Base-by-base conservation (phyloP, 2,329 filamentous ascomycete genomes). In the Akanthomyces lecanii region DNA sequence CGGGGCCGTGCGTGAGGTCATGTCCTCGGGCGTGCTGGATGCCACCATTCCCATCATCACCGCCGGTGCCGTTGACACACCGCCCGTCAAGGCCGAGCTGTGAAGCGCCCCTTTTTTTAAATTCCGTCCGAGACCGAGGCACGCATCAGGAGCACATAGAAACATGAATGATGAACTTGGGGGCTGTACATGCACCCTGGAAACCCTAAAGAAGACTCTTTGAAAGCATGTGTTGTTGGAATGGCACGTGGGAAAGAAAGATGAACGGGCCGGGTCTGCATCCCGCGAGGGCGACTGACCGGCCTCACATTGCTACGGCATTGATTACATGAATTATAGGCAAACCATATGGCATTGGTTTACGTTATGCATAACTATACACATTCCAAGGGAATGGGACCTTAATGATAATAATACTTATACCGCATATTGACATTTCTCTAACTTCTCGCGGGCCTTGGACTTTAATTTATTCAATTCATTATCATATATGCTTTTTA, bases 21-120 rank as follows among this genome's bases (percentile, higher is more conserved):
- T 63, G 38, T 70, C 73, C 28, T 71, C 69, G 45, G 70, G 71
- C 47, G 70, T 71, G 44, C 66, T 74, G 33, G 73, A 68, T 12
- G 52, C 52, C 25, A 67, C 70, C 30, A 68, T 70, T 30, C 69
- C 68, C 30, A 63, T 67, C 55, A 65, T 66, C 42, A 65, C 67
- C 12, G 71, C 67, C 63, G 68, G 69, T 61, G 65, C 69, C 11
- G 66, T 69, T 16, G 68, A 70, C 62, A 67, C 68, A 2, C 65
- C 61, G 25, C 63, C 71, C 23, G 66, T 71, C 58, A 74, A 72
- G 69, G 66, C 63, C 25, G 76, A 78, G 66, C 67, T 78, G 65
- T 77, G 65, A 70, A 33, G 1, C 25, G 28, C 28, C 28, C 28
- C 28, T 30, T 30, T 30, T 30, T 30, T 6, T 6, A 30, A 28